phyloP scores from a whole-genome alignment of 2,329 filamentous ascomycete genomes.

The Ceratocystis destructans region DNA sequence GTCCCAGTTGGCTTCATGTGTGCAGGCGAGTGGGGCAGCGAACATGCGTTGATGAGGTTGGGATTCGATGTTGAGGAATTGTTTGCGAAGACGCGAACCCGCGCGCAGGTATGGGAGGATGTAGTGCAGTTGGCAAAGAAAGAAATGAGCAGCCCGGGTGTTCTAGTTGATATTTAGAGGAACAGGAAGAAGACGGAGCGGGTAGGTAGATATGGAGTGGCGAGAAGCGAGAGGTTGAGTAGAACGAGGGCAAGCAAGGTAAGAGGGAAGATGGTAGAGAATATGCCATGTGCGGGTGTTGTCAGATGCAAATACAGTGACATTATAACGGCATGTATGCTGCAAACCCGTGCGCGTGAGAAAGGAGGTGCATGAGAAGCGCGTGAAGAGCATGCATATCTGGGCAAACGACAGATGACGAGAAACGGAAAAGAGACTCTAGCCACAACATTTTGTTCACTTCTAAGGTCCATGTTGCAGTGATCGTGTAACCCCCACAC shows the following conservation, averaged over 20 bases:
- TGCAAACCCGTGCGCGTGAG: background rate
- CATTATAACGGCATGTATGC: background rate
- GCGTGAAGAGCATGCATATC: no score
- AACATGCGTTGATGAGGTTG: slow-evolving; percentile 36
- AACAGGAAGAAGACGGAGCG: background rate
- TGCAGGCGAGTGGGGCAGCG: slow-evolving; percentile 40
- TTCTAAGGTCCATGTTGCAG: background rate
- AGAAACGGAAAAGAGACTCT: background rate
- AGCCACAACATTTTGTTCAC: background rate
- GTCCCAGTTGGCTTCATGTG: slow-evolving; percentile 43
- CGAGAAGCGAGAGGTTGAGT: background rate
- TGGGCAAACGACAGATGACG: no score
- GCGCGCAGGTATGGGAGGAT: slow-evolving; percentile 34
- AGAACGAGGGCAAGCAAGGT: background rate
- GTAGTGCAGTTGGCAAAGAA: slow-evolving; percentile 28
- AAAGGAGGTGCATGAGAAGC: background rate
- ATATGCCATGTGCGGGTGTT: background rate
- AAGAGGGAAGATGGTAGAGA: no score
- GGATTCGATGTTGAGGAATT: slow-evolving; percentile 34
- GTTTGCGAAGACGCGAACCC: slow-evolving; percentile 26
- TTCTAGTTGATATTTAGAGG: slow-evolving; percentile 7
- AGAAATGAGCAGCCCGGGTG: slow-evolving; percentile 11
- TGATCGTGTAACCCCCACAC: background rate
- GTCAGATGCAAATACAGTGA: background rate
- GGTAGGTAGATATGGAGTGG: background rate